These are phyloP conservation scores for Metarhizium guizhouense DNA, from an alignment of 2,329 filamentous ascomycete species.

Conservation along the genomic window DNA sequence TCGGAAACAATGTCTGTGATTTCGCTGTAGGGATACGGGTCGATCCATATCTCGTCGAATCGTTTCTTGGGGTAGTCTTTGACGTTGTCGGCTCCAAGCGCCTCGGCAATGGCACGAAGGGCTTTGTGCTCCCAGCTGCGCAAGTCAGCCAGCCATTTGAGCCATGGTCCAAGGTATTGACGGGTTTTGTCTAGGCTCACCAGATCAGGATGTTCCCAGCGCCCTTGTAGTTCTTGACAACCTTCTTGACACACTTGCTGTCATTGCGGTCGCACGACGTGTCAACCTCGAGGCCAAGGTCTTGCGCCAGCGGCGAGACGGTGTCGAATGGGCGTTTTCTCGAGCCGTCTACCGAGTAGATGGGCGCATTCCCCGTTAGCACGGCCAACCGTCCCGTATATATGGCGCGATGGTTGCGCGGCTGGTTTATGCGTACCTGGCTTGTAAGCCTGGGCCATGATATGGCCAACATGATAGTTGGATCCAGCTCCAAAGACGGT, in stretches of 20 bases:
- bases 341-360: conserved; percentile 32
- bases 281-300: conserved; percentile 47
- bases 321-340: conserved; percentile 47
- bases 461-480: conserved; percentile 45
- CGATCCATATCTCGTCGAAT: conserved; percentile 50
- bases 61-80: conserved; percentile 40
- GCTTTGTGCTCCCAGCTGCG: conserved; percentile 48
- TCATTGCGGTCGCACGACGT: conserved; percentile 48
- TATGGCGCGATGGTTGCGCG: neutral
- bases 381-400: neutral
- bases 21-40: conserved; percentile 37
- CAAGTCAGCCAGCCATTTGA: neutral
- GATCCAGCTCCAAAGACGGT: conserved; percentile 44
- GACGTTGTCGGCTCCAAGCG: conserved; percentile 40
- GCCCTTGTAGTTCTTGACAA: conserved; percentile 37
- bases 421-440: conserved; percentile 20
- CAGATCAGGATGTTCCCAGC: conserved; percentile 50
- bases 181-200: conserved; percentile 16
- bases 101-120: conserved; percentile 40
- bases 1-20: conserved; percentile 40
- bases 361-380: neutral
- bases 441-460: conserved; percentile 48
- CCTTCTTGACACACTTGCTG: conserved; percentile 40
- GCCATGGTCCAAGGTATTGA: neutral
- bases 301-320: conserved; percentile 44